Evolutionary conservation across 2,329 filamentous ascomycete species (phyloP).

Genomic region (Fonsecaea multimorphosa): DNA sequence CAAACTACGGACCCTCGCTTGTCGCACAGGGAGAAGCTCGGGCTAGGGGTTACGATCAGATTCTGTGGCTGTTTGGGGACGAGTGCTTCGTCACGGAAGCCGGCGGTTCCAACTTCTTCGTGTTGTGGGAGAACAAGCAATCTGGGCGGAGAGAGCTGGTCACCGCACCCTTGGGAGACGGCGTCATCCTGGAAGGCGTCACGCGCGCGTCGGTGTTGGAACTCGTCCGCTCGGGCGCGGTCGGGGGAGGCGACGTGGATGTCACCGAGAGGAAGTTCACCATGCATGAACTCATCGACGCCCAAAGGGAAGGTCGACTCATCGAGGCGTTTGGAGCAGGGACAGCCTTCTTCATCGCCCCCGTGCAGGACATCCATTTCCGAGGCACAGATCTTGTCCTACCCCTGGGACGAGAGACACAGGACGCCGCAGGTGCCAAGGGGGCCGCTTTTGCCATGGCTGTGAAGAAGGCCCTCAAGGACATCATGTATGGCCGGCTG

Average conservation of each 20-base stretch:
- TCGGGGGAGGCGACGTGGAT: slow-evolving; percentile 69
- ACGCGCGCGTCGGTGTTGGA: slow-evolving; percentile 82
- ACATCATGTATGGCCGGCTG: slow-evolving; percentile 76
- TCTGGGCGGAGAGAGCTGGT: slow-evolving; percentile 70
- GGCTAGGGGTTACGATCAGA: slow-evolving; percentile 78
- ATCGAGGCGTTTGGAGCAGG: slow-evolving; percentile 86
- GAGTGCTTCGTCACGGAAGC: slow-evolving; percentile 85
- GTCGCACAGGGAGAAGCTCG: slow-evolving; percentile 78
- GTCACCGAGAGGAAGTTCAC: slow-evolving; percentile 83
- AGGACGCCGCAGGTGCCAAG: slow-evolving; percentile 48
- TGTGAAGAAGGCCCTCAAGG: slow-evolving; percentile 71
- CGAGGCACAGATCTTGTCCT: slow-evolving; percentile 45
- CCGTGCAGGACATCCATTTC: slow-evolving; percentile 37
- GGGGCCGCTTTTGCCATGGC: slow-evolving; percentile 48
- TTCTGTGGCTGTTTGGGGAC: slow-evolving; percentile 88
- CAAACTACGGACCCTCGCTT: slow-evolving; percentile 88
- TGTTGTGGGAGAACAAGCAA: slow-evolving; percentile 69
- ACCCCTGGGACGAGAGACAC: slow-evolving; percentile 54
- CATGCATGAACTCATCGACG: slow-evolving; percentile 77
- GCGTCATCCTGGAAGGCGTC: slow-evolving; percentile 85
- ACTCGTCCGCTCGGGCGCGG: slow-evolving; percentile 58
- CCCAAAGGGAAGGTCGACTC: slow-evolving; percentile 74
- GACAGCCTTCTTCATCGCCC: slow-evolving; percentile 63
- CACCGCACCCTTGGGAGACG: slow-evolving; percentile 81
- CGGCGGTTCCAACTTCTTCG: slow-evolving; percentile 89